Evolutionary conservation across 2,329 filamentous ascomycete species (phyloP).

Genomic region (Dactylonectria macrodidyma): DNA sequence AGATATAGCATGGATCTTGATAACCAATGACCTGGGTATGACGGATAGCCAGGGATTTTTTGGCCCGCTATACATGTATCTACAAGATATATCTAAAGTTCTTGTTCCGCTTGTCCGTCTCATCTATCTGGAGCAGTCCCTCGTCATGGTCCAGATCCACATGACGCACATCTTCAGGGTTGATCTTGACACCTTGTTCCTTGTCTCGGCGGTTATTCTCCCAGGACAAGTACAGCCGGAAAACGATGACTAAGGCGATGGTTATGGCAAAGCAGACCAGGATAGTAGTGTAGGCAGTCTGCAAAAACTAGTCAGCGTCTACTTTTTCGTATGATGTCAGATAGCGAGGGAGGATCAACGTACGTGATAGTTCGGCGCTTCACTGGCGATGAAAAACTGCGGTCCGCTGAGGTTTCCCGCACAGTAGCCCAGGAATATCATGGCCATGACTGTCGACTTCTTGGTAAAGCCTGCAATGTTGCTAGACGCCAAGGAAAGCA

Average conservation of each 20-base stretch:
- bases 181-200: constrained; percentile 29
- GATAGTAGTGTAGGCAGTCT: constrained; percentile 33
- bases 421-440: constrained; percentile 71
- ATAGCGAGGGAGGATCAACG: background rate
- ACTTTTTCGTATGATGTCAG: background rate
- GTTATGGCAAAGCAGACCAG: constrained; percentile 32
- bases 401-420: constrained; percentile 72
- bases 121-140: constrained; percentile 29
- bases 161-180: constrained; percentile 31
- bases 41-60: background rate
- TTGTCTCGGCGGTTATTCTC: constrained; percentile 26
- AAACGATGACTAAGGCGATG: constrained; percentile 22
- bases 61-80: background rate
- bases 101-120: constrained; percentile 32
- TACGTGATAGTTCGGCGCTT: constrained; percentile 30
- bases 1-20: background rate
- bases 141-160: constrained; percentile 29
- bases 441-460: constrained; percentile 70
- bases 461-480: constrained; percentile 75
- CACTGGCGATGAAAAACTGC: constrained; percentile 50
- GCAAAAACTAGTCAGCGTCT: constrained; percentile 9
- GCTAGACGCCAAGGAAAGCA: constrained; percentile 68
- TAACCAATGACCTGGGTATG: background rate
- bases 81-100: constrained; percentile 31
- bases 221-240: constrained; percentile 47